Conservation (phyloP, 2,329 filamentous ascomycete species). For the Aspergillus sp. region DNA sequence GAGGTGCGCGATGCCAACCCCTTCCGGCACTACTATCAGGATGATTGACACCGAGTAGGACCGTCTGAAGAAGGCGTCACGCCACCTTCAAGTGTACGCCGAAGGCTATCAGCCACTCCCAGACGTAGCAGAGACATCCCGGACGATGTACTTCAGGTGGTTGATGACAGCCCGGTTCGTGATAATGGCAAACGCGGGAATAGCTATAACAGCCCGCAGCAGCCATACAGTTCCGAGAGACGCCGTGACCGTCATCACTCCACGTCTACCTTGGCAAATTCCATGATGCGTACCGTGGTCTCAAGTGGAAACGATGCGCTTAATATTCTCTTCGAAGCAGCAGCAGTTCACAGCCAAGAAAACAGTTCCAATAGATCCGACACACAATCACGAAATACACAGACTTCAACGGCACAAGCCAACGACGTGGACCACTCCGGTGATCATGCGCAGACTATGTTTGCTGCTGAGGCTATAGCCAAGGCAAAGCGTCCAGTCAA, state of each 20-base stretch:
- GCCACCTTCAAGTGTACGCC: slow-evolving; percentile 8
- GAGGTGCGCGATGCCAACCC: slow-evolving; percentile 25
- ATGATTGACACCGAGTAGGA: slow-evolving; percentile 9
- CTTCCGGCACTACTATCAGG: not conserved
- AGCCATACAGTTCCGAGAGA: slow-evolving; percentile 6
- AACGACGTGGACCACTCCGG: slow-evolving; percentile 17
- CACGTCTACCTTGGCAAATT: slow-evolving; percentile 35
- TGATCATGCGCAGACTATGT: slow-evolving; percentile 22
- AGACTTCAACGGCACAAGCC: slow-evolving; percentile 18
- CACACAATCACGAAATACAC: slow-evolving; percentile 23
- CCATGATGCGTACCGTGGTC: slow-evolving; percentile 50
- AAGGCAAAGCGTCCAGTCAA: slow-evolving; percentile 30
- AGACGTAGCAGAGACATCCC: not conserved
- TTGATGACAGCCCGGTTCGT: slow-evolving; percentile 6
- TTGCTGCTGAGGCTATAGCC: slow-evolving; percentile 22
- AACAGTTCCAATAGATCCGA: slow-evolving; percentile 35
- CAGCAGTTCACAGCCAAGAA: slow-evolving; percentile 44
- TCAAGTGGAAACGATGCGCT: slow-evolving; percentile 57
- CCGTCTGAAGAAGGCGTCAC: slow-evolving; percentile 16
- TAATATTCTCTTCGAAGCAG: slow-evolving; percentile 56
- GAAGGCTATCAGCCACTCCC: slow-evolving; percentile 10
- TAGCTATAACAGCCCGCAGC: slow-evolving; percentile 1
- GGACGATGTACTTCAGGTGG: slow-evolving; percentile 3
- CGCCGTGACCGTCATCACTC: slow-evolving; percentile 28
- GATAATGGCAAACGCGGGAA: slow-evolving; percentile 4